phyloP scores from a whole-genome alignment of 1,139 yeast genomes.

The Scheffersomyces insectosa region DNA sequence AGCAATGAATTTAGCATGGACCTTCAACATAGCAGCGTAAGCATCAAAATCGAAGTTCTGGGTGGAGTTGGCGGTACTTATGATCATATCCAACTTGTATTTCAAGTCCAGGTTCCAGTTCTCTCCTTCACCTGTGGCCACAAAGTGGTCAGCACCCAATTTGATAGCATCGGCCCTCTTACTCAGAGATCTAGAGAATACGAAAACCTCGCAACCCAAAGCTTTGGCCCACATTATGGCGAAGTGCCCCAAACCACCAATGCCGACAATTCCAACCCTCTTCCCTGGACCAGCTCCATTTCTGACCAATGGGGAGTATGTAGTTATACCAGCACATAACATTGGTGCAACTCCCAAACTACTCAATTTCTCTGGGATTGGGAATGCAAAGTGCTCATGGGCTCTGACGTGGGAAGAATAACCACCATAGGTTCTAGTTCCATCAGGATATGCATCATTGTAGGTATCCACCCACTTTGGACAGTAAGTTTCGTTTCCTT shows the following conservation, averaged over 20 bases:
- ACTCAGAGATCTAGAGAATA: conserved; percentile 49
- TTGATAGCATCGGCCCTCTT: conserved; percentile 53
- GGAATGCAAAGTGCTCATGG: conserved; percentile 47
- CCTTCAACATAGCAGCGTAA: conserved; percentile 23
- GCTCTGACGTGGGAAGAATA: conserved; percentile 52
- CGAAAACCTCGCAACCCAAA: conserved; percentile 58
- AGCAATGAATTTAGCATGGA: conserved; percentile 25
- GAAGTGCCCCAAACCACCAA: conserved; percentile 66
- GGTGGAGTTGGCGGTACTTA: conserved; percentile 51
- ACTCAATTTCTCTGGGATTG: conserved; percentile 47
- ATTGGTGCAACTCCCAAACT: conserved; percentile 48
- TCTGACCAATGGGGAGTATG: conserved; percentile 51
- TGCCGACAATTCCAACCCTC: conserved; percentile 55
- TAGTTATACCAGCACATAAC: conserved; percentile 56
- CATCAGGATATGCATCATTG: conserved; percentile 39
- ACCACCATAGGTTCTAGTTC: conserved; percentile 54
- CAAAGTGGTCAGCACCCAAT: conserved; percentile 54
- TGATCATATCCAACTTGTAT: conserved; percentile 44
- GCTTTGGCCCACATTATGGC: conserved; percentile 59
- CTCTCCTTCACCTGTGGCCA: conserved; percentile 47
- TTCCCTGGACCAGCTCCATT: conserved; percentile 42
- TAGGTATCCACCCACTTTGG: conserved; percentile 42
- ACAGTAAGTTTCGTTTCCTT: conserved; percentile 50
- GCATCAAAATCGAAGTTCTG: conserved; percentile 24
- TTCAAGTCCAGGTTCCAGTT: conserved; percentile 36